Evolutionary conservation across 352 stramenopile genomes (phyloP).

Genomic region (Pythium brassicae): DNA sequence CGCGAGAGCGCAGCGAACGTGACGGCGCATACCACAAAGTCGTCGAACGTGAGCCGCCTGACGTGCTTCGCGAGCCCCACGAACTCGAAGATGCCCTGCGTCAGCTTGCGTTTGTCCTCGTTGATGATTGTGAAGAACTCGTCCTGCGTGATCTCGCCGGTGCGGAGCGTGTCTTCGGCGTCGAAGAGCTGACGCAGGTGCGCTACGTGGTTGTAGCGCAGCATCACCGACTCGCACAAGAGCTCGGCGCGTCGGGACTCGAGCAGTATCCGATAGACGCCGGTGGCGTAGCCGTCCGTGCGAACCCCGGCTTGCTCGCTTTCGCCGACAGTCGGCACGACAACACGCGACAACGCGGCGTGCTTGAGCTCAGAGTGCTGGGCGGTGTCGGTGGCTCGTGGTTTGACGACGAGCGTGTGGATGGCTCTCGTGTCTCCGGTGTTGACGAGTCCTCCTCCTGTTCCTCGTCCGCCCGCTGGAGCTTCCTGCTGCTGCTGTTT

Average conservation of each 20-base stretch:
- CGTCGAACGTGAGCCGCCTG: constrained; percentile 43
- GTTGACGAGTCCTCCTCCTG: neutral
- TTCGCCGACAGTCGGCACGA: neutral
- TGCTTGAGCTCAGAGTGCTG: constrained; percentile 1
- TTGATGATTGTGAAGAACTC: constrained; percentile 57
- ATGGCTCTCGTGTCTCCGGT: neutral
- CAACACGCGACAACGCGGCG: neutral
- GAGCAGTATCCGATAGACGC: constrained; percentile 43
- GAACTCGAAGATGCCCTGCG: constrained; percentile 43
- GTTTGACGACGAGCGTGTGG: constrained; percentile 13
- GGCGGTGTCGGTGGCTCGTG: constrained; percentile 2
- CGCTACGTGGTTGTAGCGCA: constrained; percentile 36
- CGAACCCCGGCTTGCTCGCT: neutral
- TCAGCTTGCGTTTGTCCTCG: constrained; percentile 55
- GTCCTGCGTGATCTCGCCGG: constrained; percentile 44
- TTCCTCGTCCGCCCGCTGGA: neutral
- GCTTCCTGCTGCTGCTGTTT: constrained; percentile 13
- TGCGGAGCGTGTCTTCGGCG: constrained; percentile 39
- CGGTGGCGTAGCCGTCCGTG: constrained; percentile 29
- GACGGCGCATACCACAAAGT: constrained; percentile 54
- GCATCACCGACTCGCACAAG: constrained; percentile 44
- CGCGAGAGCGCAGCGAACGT: constrained; percentile 47
- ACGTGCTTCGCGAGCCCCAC: constrained; percentile 26
- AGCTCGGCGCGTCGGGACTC: constrained; percentile 43
- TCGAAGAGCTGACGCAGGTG: constrained; percentile 32